Evolutionary conservation across 2,329 filamentous ascomycete species (phyloP), one percentile per base, ranked within the genome.

Genomic region (Pestalotiopsis sp.): DNA sequence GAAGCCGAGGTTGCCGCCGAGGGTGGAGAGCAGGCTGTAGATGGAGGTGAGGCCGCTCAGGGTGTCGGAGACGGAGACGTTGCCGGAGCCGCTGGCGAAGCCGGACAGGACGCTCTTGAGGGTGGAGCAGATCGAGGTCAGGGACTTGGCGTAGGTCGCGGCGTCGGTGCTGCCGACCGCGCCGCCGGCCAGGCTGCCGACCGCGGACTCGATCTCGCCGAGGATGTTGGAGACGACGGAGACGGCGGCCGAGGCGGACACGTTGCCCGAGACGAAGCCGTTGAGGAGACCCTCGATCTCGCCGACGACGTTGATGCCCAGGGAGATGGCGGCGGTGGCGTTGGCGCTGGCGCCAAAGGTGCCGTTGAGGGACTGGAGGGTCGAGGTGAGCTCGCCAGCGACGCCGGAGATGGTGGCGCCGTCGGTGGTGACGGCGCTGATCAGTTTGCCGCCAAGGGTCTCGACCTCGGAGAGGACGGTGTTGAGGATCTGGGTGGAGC

Each of bases 301-400:
- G 58, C 41, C 60, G 38, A 67, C 59, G 41, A 67, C 63, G 60
- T 58, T 63, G 66, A 64, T 57, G 60, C 58, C 66, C 39, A n/a
- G 12, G 27, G 45, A 59, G 45, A 63, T 20, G 59, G 36, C 66
- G 25, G 66, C 41, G 3, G 61, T 52, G 41, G 62, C 41, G 27
- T 58, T 63, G 41, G 27, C 61, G 45, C 52, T 57, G 59, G 41
- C 66, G 11, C 27, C 58, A 13, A 67, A 63, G 49, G 45, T 55
- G 11, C 13, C 39, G 20, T 64, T 64, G 27, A 67, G n/a, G n/a
- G 27, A 38, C 41, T 45, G 39, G 9, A 67, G 66, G 20, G 59
- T 58, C 25, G 60, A 49, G 27, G 66, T 67, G 38, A 67, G 31
- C 39, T 57, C 59, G 58, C 13, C 38, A 41, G 59, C 66, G 14